A percentile compares a stretch with the other conserved stretches of the same genome.
phyloP scores from a whole-genome alignment of 352 stramenopile species.

The Phytophthora aleatoria region DNA sequence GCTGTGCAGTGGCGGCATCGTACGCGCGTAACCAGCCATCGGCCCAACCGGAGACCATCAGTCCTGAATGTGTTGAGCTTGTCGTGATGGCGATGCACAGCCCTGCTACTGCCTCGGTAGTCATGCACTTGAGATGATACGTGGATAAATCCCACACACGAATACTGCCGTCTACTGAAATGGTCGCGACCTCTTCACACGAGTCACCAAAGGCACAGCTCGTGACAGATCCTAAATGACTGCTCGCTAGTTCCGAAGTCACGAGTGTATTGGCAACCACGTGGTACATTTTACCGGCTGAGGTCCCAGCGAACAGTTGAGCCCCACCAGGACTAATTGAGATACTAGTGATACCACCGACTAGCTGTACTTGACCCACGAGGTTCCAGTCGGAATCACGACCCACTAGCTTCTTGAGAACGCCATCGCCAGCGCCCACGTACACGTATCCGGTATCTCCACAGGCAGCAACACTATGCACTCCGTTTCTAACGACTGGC shows the following conservation, averaged over 20 bases:
- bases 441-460: conserved; percentile 70
- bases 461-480: conserved; percentile 80
- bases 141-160: conserved; percentile 72
- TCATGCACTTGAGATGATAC: conserved; percentile 72
- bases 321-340: conserved; percentile 60
- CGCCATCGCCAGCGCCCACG: conserved; percentile 84
- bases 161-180: conserved; percentile 71
- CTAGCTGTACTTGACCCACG: conserved; percentile 79
- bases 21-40: conserved; percentile 81
- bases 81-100: conserved; percentile 53
- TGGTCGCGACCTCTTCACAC: conserved; percentile 70
- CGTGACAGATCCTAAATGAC: conserved; percentile 68
- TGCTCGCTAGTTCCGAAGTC: conserved; percentile 59
- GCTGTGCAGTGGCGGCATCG: conserved; percentile 48
- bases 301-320: conserved; percentile 70
- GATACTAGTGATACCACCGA: conserved; percentile 81
- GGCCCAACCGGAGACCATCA: conserved; percentile 70
- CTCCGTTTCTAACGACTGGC: conserved; percentile 64
- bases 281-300: conserved; percentile 77
- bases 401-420: conserved; percentile 85
- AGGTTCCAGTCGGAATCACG: conserved; percentile 84
- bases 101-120: conserved; percentile 57
- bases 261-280: conserved; percentile 56
- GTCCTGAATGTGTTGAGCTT: conserved; percentile 10
- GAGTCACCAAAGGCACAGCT: conserved; percentile 63